These are phyloP conservation scores for Aspergillus hortae DNA, from an alignment of 2,329 filamentous ascomycete species.

Conservation along the genomic window DNA sequence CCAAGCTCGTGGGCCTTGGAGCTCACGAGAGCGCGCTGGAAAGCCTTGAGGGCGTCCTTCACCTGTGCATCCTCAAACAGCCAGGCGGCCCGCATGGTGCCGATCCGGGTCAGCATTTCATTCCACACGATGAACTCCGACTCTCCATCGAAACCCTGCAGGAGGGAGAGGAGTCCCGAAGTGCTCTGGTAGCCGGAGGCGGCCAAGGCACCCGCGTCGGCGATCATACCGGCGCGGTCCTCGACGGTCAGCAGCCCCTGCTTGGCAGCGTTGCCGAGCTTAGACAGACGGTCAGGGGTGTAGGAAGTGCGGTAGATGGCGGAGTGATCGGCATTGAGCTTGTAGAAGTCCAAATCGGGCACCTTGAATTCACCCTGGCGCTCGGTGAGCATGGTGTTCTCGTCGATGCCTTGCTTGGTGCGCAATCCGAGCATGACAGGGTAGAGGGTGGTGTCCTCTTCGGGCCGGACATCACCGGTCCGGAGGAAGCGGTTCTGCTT, in stretches of 20 bases:
- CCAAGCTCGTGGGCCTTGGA: conserved; percentile 80
- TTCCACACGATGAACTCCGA: conserved; percentile 92
- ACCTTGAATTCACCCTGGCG: conserved; percentile 77
- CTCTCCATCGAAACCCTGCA: conserved; percentile 79
- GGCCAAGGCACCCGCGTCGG: conserved; percentile 84
- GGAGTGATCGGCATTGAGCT: conserved; percentile 92
- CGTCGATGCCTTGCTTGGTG: conserved; percentile 77
- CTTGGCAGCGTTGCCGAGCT: conserved; percentile 84
- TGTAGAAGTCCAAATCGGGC: conserved; percentile 82
- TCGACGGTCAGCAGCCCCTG: conserved; percentile 76
- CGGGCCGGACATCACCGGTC: conserved; percentile 87
- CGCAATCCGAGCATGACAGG: conserved; percentile 85
- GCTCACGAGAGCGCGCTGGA: conserved; percentile 74
- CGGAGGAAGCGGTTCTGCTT: conserved; percentile 95
- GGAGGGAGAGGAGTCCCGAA: conserved; percentile 77
- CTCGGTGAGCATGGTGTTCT: conserved; percentile 66
- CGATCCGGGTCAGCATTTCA: conserved; percentile 77
- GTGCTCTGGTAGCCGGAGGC: conserved; percentile 92
- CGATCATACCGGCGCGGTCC: conserved; percentile 91
- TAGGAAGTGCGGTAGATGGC: conserved; percentile 91
- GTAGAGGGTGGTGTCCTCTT: conserved; percentile 84
- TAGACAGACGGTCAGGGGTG: conserved; percentile 73
- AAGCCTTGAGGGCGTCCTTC: conserved; percentile 73
- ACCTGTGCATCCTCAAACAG: conserved; percentile 72
- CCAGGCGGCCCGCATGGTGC: conserved; percentile 79